These are phyloP conservation scores for Brettanomyces naardenensis DNA, from an alignment of 805 yeast genomes.

Conservation along the genomic window DNA sequence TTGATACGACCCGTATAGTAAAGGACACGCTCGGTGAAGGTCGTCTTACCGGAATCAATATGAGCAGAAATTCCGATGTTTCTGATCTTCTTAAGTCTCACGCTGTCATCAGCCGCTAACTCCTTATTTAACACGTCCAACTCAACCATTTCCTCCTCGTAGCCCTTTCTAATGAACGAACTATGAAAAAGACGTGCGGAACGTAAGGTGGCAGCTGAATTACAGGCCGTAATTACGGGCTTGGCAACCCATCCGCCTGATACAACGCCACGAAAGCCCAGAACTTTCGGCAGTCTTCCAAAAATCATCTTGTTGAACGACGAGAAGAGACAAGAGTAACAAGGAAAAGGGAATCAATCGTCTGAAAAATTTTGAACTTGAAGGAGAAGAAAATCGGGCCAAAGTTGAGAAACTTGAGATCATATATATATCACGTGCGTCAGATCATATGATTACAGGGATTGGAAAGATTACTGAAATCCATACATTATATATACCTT, in stretches of 20 bases:
- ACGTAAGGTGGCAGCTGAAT: not conserved
- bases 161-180: conserved; percentile 25
- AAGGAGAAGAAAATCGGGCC: too few species aligned
- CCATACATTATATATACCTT: too few species aligned
- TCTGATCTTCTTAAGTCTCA: conserved; percentile 55
- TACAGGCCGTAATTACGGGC: not conserved
- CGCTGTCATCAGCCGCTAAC: conserved; percentile 44
- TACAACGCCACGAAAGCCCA: not conserved
- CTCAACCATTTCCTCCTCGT: conserved; percentile 67
- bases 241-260: conserved; percentile 2
- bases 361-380: not conserved
- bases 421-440: too few species aligned
- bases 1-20: conserved; percentile 95
- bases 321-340: not conserved
- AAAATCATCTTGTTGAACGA: conserved; percentile 3
- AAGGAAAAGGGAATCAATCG: not conserved
- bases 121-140: conserved; percentile 48
- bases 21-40: conserved; percentile 94
- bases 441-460: too few species aligned
- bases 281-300: conserved; percentile 6
- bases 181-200: not conserved
- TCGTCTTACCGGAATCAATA: conserved; percentile 96
- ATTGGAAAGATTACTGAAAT: too few species aligned
- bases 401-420: too few species aligned
- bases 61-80: conserved; percentile 98